A percentile compares a stretch with the other conserved stretches of the same genome.
Conservation (phyloP, 2,329 filamentous ascomycete genomes). For the Mycosphaerella sp. region DNA sequence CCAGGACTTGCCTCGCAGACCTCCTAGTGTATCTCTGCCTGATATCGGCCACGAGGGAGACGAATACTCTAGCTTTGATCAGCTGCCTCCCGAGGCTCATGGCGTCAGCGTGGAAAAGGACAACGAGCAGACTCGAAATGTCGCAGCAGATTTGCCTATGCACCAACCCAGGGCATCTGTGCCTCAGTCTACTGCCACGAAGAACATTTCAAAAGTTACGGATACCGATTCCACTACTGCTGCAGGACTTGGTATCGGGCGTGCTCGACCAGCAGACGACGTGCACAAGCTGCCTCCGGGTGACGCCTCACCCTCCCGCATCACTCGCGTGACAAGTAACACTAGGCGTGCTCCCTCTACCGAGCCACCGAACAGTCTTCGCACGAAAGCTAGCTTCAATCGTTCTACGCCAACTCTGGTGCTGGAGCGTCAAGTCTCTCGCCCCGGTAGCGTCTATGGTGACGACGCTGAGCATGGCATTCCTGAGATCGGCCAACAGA, state of each 20-base stretch:
- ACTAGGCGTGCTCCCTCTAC: constrained; percentile 32
- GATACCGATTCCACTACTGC: constrained; percentile 85
- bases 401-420: constrained; percentile 42
- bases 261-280: constrained; percentile 50
- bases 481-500: constrained; percentile 83
- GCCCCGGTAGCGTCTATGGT: constrained; percentile 50
- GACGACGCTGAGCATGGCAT: constrained; percentile 69
- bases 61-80: constrained; percentile 66
- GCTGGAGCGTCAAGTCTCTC: constrained; percentile 39
- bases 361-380: constrained; percentile 46
- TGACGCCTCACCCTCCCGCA: constrained; percentile 16
- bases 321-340: constrained; percentile 27
- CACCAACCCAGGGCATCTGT: constrained; percentile 85
- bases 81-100: constrained; percentile 34
- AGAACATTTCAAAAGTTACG: constrained; percentile 75
- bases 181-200: constrained; percentile 71
- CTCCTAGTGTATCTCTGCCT: constrained; percentile 69
- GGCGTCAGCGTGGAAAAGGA: constrained; percentile 16
- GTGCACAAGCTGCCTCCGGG: constrained; percentile 25
- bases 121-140: constrained; percentile 51
- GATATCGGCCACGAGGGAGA: constrained; percentile 76
- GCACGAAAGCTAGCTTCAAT: constrained; percentile 55
- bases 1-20: constrained; percentile 47
- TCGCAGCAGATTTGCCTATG: constrained; percentile 75
- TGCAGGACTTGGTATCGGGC: constrained; percentile 76